Conservation (phyloP, 345 rosid genomes). For the rapeseed (Brassica napus) region Da-Ae NC_063446.1:19758501-19759000, state of each 20-base stretch:
- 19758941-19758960: not conserved
- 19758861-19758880: not conserved
- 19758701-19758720: slow-evolving; percentile 13
- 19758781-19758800: slow-evolving; percentile 23
- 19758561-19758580: no score
- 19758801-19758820: not conserved
- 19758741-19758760: not conserved
- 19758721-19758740: slow-evolving; percentile 17
- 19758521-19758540: slow-evolving; percentile 2
- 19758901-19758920: not conserved
- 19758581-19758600: not conserved
- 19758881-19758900: not conserved
- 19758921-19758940: not conserved
- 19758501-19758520: slow-evolving; percentile 10
- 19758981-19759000: not conserved
- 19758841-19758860: not conserved
- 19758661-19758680: slow-evolving; percentile 6
- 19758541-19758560: no score
- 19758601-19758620: slow-evolving; percentile 1
- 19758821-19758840: not conserved
- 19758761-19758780: slow-evolving; percentile 16
- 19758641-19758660: not conserved
- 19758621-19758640: not conserved
- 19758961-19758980: not conserved
- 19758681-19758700: slow-evolving; percentile 11